Conservation (phyloP, 2,329 filamentous ascomycete species). For the Calycina marina region DNA sequence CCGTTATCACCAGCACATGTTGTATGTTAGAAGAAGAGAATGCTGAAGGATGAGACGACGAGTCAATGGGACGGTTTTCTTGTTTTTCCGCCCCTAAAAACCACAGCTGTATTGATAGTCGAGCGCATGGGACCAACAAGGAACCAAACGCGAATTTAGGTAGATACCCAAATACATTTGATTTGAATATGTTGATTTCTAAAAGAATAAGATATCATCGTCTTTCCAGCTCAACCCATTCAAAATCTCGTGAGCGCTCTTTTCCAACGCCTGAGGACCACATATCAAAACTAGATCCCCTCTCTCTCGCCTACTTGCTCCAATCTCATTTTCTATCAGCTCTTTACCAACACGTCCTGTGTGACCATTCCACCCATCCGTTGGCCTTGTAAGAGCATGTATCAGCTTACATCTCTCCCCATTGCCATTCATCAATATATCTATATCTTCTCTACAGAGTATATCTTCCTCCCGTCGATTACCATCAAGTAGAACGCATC, state of each 20-base stretch:
- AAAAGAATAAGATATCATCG: conserved; percentile 65
- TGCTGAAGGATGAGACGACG: too few species aligned
- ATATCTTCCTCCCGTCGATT: conserved; percentile 71
- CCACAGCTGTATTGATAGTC: too few species aligned
- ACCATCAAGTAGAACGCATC: conserved; percentile 62
- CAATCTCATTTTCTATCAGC: conserved; percentile 45
- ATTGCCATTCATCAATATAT: conserved; percentile 40
- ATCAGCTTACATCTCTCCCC: conserved; percentile 45
- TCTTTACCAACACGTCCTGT: conserved; percentile 50
- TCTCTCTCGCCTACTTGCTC: conserved; percentile 23
- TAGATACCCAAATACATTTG: too few species aligned
- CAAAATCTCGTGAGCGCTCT: conserved; percentile 41
- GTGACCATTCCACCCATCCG: conserved; percentile 50
- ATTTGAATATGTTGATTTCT: conserved; percentile 8
- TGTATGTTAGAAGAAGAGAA: too few species aligned
- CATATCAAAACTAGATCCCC: conserved; percentile 61
- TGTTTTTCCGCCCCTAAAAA: too few species aligned
- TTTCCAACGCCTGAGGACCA: conserved; percentile 64
- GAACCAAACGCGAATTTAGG: too few species aligned
- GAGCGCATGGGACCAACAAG: too few species aligned
- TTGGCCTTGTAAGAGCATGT: conserved; percentile 53
- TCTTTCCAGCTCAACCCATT: conserved; percentile 55
- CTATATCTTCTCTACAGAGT: conserved; percentile 61
- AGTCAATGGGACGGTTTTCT: too few species aligned
- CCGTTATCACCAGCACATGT: too few species aligned